A percentile compares a stretch with the other conserved stretches of the same genome.
phyloP scores from a whole-genome alignment of 2,329 filamentous ascomycete species.

The Fusarium stilboides region DNA sequence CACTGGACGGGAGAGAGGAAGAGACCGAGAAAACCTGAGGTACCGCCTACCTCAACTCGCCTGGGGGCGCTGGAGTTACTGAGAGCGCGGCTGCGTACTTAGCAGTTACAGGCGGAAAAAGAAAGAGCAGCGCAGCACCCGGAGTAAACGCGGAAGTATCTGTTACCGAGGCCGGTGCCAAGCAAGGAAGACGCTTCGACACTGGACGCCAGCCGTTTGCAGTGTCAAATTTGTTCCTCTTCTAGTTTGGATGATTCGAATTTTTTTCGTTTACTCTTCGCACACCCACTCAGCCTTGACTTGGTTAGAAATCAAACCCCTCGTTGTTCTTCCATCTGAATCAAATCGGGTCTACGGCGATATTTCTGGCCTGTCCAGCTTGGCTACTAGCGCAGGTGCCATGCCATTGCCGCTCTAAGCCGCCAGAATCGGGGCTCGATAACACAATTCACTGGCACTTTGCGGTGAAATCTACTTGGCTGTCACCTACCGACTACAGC shows the following conservation, averaged over 20 bases:
- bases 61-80: slow-evolving; percentile 29
- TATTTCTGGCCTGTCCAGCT: slow-evolving; percentile 39
- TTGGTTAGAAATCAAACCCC: slow-evolving; percentile 17
- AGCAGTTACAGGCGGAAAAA: slow-evolving; percentile 43
- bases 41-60: slow-evolving; percentile 36
- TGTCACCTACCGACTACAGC: slow-evolving; percentile 44
- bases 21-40: slow-evolving; percentile 29
- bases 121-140: slow-evolving; percentile 35
- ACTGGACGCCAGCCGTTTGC: slow-evolving; percentile 49
- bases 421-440: slow-evolving; percentile 43
- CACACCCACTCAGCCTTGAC: slow-evolving; percentile 15
- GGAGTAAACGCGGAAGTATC: slow-evolving; percentile 48
- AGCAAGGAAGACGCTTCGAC: slow-evolving; percentile 44
- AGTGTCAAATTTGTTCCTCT: slow-evolving; percentile 43
- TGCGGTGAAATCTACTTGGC: slow-evolving; percentile 43
- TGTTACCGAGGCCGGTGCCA: slow-evolving; percentile 44
- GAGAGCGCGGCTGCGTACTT: slow-evolving; percentile 35
- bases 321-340: slow-evolving; percentile 26
- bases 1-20: slow-evolving; percentile 39
- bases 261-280: slow-evolving; percentile 40
- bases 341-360: slow-evolving; percentile 49
- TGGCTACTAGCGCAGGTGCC: slow-evolving; percentile 46
- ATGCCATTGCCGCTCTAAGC: slow-evolving; percentile 52
- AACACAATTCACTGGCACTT: slow-evolving; percentile 35
- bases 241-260: slow-evolving; percentile 32